These are phyloP conservation scores for Aciculoconidium aculeatum DNA, from an alignment of 805 yeast genomes.

Conservation along the genomic window DNA sequence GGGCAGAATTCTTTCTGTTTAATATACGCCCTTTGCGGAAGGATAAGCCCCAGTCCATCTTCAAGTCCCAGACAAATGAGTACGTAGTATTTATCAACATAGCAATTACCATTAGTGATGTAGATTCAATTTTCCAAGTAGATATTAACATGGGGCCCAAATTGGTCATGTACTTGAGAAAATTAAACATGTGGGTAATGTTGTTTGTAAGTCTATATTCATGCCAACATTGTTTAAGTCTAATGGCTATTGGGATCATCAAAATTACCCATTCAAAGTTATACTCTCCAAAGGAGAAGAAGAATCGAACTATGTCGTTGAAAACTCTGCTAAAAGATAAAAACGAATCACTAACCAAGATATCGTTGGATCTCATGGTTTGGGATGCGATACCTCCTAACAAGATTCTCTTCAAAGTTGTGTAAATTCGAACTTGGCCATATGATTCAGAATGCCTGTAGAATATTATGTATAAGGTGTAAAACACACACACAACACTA, in stretches of 20 bases:
- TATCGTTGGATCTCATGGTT: constrained; percentile 67
- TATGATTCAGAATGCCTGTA: constrained; percentile 26
- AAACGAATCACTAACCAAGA: constrained; percentile 75
- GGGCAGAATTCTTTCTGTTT: constrained; percentile 8
- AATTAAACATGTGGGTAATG: constrained; percentile 58
- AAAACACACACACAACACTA: constrained; percentile 4
- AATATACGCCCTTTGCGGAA: constrained; percentile 4
- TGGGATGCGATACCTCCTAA: constrained; percentile 54
- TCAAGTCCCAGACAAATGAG: constrained; percentile 84
- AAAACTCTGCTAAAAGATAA: constrained; percentile 76
- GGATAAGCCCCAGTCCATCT: constrained; percentile 74
- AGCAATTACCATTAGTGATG: constrained; percentile 19
- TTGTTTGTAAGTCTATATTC: constrained; percentile 56
- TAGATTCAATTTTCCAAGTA: constrained; percentile 12
- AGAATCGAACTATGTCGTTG: constrained; percentile 47
- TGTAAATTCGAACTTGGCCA: constrained; percentile 39
- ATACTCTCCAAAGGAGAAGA: constrained; percentile 34
- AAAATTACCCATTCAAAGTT: constrained; percentile 26
- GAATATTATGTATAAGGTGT: constrained; percentile 20
- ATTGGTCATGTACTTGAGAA: constrained; percentile 67
- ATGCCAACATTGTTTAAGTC: constrained; percentile 74
- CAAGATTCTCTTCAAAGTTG: constrained; percentile 48
- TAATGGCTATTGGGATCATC: constrained; percentile 60
- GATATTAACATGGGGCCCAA: constrained; percentile 28
- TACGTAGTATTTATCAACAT: constrained; percentile 60